Evolutionary conservation across 257 asterid genomes (phyloP), one percentile per base, ranked within the genome.

Genomic region (Lithospermum erythrorhizon): DNA sequence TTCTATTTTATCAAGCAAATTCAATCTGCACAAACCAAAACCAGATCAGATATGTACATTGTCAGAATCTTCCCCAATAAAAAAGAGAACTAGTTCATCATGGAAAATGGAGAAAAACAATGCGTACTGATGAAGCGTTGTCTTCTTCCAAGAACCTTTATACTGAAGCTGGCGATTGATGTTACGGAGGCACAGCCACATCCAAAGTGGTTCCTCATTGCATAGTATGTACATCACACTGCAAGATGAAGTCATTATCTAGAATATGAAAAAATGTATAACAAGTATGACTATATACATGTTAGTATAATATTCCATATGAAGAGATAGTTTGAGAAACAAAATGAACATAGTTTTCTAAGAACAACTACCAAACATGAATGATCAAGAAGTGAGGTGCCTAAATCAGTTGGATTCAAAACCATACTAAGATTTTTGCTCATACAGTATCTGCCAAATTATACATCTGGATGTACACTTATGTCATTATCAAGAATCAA

Each of bases 191-290:
- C 97, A 93, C 49, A 84, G 73, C 62, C 75, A 68, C 94, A 84
- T 83, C 99, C 99, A 93, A 25, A 89, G 83, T 16, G 99, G 99
- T 80, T 89, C 97, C 86, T 93, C 99, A 41, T 83, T 86, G 89
- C 97, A 89, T 57, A 93, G 69, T 57, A 86, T 80, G 80, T 84
- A 93, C 94, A 93, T 81, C 63, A 93, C 95, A 74, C 97, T 93
- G 77, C 85, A 74, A 25, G 29, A 49, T 8, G 27, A 59, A 60
- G n/a, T 57, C 55, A 60, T 22, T 10, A 32, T 51, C 59, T 63
- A 51, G 61, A 58, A 53, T 51, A 45, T 20, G 45, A 57, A 15
- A 7, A 29, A n/a, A 15, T 13, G 27, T 9, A 22, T 55, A 52
- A 57, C 54, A 21, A 29, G 9, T 10, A 35, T 35, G 45, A 35